Evolutionary conservation across 2,329 filamentous ascomycete genomes (phyloP), one percentile per base, ranked within the genome.

Genomic region (Aspergillus pseudoglaucus): DNA sequence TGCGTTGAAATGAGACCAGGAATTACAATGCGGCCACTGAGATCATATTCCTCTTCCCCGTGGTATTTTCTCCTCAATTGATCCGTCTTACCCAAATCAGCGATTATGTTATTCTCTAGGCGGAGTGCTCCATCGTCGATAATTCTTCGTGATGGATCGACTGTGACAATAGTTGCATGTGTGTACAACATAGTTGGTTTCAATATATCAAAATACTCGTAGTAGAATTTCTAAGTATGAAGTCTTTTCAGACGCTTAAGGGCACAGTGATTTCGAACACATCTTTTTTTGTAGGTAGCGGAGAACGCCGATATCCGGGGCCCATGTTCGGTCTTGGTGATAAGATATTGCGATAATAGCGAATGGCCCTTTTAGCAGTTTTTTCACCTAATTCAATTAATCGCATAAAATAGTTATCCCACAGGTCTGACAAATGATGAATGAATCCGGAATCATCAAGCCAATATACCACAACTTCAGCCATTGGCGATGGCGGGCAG

Each of bases 1-100:
- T 79, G 76, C 1, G 74, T 75, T 23, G 74, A 76, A 51, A 78
- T 68, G 9, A 79, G 63, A 1, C 75, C 75, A 0, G 75, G 75
- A 42, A 77, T 71, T 42, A 77, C 59, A 54, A 78, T 65, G 1
- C 68, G 69, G 39, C 72, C 72, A 8, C 60, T 56, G 6, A 75
- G 62, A 22, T 71, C 59, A 12, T 54, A 55, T 15, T 59, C 55
- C 4, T 64, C 55, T 12, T 69, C 65, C 0, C 60, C 46, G 27
- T 60, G 53, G 44, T 68, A 65, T 42, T 60, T 56, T 35, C 45
- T 35, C 46, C 51, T 60, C 1, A 75, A 59, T 2, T 59, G 44
- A 4, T 52, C 42, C 0, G 70, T 65, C 47, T 75, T 73, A 22
- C 71, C 73, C 42, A 80, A 64, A 39, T 67, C 69, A n/a, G 59